Base-by-base conservation (phyloP, 164 flowering plant genomes). In the Amborella trichopoda region DNA sequence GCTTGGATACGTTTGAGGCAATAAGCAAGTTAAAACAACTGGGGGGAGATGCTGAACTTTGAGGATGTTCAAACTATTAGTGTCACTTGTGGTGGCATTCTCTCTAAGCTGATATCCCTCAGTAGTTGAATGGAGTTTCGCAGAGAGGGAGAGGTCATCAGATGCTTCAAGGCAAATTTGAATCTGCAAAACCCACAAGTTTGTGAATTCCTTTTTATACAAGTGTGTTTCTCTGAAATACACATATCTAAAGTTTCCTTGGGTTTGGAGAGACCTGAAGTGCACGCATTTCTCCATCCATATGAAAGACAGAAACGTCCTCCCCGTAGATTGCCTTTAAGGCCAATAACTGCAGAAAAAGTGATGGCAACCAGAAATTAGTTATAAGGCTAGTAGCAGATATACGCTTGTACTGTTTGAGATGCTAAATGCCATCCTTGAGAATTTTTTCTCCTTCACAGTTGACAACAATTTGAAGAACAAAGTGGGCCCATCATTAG, bases 1-100 rank as follows among this genome's bases (percentile, higher is more conserved):
- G 49, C 91, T 90, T 16, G 97, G 95, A 60, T 90, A 90, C 26
- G 94, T 71, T 55, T 65, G 69, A 26, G 97, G 91, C 43, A 90
- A 63, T 39, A 79, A 55, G 58, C 91, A 81, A 17, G 89, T 78
- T 68, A 90, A 65, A 5, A 70, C 60, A 59, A 86, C 60, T 43
- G 97, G 95, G 22, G 91, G 83, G 46, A 86, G 75, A 62, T 81
- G 54, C 49, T 79, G 76, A 24, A 83, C 80, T 61, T 76, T 64
- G 48, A 85, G 83, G 43, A 77, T 59, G 59, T 81, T 85, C 2
- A 61, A 61, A 23, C 10, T 43, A 32, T 22, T 22, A 5, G 52
- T 40, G 30, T 24, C 22, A 6, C 20, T 2, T 18, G 46, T 46
- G 39, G 26, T 18, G 20, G 56, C 10, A 42, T 51, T 58, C 50